Evolutionary conservation across 2,329 filamentous ascomycete genomes (phyloP).

Genomic region (Aspergillus awamori): DNA sequence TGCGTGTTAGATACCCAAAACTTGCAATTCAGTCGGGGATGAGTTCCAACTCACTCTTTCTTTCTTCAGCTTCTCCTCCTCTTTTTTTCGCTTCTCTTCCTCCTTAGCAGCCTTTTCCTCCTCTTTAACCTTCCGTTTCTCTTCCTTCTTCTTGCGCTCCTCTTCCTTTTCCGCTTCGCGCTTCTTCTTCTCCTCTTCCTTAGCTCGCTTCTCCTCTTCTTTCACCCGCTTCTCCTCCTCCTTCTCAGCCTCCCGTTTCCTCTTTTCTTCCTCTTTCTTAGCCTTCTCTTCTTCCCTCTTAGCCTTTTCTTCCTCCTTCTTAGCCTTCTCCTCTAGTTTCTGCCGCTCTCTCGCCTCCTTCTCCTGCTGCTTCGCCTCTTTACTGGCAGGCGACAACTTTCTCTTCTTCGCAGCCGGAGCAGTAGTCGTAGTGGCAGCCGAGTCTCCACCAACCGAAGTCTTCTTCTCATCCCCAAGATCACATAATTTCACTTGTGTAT

Average conservation of each 20-base stretch:
- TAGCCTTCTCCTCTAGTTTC: conserved; percentile 24
- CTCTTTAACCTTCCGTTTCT: conserved; percentile 47
- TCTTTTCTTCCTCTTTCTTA: conserved; percentile 51
- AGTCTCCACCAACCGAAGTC: neutral
- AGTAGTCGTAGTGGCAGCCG: conserved; percentile 3
- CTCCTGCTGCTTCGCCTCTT: conserved; percentile 29
- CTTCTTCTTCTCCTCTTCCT: conserved; percentile 52
- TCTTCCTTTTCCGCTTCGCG: conserved; percentile 50
- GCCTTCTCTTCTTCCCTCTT: conserved; percentile 52
- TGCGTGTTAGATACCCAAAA: conserved; percentile 22
- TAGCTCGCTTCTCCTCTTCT: conserved; percentile 44
- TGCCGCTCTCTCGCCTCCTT: conserved; percentile 32
- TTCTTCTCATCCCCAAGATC: conserved; percentile 1
- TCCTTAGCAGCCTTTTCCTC: conserved; percentile 46
- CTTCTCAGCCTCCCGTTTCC: conserved; percentile 34
- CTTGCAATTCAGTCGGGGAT: conserved; percentile 22
- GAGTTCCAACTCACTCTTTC: conserved; percentile 41
- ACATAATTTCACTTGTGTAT: neutral
- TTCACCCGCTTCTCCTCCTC: conserved; percentile 36
- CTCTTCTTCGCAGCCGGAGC: conserved; percentile 33
- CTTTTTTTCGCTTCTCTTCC: conserved; percentile 45
- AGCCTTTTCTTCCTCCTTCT: conserved; percentile 28
- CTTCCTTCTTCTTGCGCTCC: conserved; percentile 47
- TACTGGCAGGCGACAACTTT: conserved; percentile 36
- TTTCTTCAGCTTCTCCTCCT: conserved; percentile 48